A percentile compares a stretch with the other conserved stretches of the same genome.
phyloP scores from a whole-genome alignment of 306 rosid species.

The Medicago arabica region DNA sequence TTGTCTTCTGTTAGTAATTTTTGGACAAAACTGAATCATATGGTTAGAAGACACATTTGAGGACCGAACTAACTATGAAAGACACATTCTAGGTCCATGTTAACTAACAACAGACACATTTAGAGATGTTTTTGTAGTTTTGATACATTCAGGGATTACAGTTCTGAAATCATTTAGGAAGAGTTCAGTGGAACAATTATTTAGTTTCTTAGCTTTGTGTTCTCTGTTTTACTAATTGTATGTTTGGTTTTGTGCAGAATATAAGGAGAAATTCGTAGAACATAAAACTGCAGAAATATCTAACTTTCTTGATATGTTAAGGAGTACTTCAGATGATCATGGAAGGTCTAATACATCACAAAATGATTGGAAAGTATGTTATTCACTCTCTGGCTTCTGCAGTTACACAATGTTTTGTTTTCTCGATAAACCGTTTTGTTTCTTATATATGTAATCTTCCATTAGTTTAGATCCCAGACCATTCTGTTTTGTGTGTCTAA shows the following conservation, averaged over 20 bases:
- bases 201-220: not conserved
- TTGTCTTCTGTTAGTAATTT: not conserved
- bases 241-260: slow-evolving; percentile 54
- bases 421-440: slow-evolving; percentile 1
- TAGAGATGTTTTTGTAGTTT: not conserved
- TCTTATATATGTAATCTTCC: slow-evolving; percentile 15
- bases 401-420: slow-evolving; percentile 26
- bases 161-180: slow-evolving; percentile 27
- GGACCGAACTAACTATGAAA: not conserved
- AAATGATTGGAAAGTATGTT: slow-evolving; percentile 83
- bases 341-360: slow-evolving; percentile 45
- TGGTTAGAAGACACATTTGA: not conserved
- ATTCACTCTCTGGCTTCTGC: slow-evolving; percentile 32
- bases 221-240: slow-evolving; percentile 6
- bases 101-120: not conserved
- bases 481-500: slow-evolving; percentile 12
- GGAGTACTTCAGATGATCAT: slow-evolving; percentile 60
- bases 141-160: not conserved
- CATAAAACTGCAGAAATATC: slow-evolving; percentile 66
- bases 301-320: slow-evolving; percentile 81
- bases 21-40: too few species aligned
- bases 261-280: slow-evolving; percentile 54
- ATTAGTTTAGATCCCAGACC: not conserved
- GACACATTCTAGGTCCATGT: not conserved
- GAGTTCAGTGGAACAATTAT: not conserved